Base-by-base conservation (phyloP, 1,284 basidiomycete species). In the Trametes hirsuta region DNA sequence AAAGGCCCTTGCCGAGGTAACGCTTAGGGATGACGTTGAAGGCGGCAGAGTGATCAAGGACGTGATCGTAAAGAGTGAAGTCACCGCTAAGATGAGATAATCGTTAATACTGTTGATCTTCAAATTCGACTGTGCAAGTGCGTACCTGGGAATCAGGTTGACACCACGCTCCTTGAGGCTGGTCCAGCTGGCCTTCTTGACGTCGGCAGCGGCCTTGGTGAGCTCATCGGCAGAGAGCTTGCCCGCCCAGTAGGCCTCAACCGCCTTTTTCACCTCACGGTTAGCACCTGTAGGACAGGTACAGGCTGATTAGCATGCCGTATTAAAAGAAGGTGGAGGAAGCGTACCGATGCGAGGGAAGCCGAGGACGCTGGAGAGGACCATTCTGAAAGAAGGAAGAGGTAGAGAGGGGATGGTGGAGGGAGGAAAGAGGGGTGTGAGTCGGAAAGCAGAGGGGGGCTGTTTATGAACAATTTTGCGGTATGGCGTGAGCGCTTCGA, bases 201-300 rank as follows among this genome's bases (percentile, higher is more conserved):
- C 90, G 65, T 94, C 90, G 72, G 94, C 91, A 71, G 95, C 93
- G 67, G 84, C 87, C 77, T 94, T 92, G 73, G 90, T 90, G 70
- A 99, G 91, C 69, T 96, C 93, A 69, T 94, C 93, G 51, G 88
- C 93, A 64, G 90, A 85, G 75, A 90, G 83, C 81, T 98, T 99
- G 77, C 91, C 94, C 52, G 85, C 93, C 97, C 97, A 99, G 86
- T 98, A 99, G 66, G 92, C 89, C 80, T 98, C 96, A 71, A 97
- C 92, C 69, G 96, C 95, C 83, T 99, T 99, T 84, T 99, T 99
- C 71, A 97, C 88, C 82, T 98, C 95, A 83, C 96, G 93, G 82
- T 95, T 91, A 62, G 91, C 89, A 81, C 94, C 94, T 92, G 61
- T 12, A 25, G 24, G 4, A 8, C 35, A 11, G 4, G 36, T 36